phyloP scores from a whole-genome alignment of 768 basidiomycete species.

The Pholiota molesta region DNA sequence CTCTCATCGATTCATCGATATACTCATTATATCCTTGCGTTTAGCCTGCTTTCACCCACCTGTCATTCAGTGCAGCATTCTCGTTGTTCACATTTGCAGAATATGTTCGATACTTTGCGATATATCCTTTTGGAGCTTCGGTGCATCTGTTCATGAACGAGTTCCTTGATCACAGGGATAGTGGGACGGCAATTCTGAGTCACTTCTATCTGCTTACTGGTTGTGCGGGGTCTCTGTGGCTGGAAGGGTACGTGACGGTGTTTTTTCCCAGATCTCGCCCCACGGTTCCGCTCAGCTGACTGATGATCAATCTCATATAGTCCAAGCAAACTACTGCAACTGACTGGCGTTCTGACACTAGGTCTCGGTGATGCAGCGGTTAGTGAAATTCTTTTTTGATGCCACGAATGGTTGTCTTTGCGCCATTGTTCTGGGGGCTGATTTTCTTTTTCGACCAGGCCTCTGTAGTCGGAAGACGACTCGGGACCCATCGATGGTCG shows the following conservation, averaged over 20 bases:
- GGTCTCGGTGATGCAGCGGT: constrained; percentile 95
- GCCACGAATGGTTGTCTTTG: neutral
- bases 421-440: constrained; percentile 3
- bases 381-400: constrained; percentile 30
- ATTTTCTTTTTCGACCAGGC: constrained; percentile 51
- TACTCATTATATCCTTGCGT: constrained; percentile 17
- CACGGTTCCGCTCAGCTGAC: constrained; percentile 6
- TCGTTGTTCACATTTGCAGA: constrained; percentile 95
- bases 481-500: constrained; percentile 86
- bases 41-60: constrained; percentile 94
- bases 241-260: constrained; percentile 75
- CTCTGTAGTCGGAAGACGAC: constrained; percentile 86
- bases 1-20: constrained; percentile 7
- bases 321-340: constrained; percentile 50
- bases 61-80: constrained; percentile 94
- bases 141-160: constrained; percentile 98
- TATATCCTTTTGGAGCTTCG: constrained; percentile 92
- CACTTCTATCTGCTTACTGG: constrained; percentile 98
- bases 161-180: constrained; percentile 93
- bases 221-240: constrained; percentile 92
- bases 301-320: constrained; percentile 28
- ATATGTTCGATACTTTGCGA: constrained; percentile 97
- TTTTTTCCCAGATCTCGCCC: constrained; percentile 2
- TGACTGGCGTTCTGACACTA: constrained; percentile 86
- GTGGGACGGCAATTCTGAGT: constrained; percentile 93